Percentiles rank a stretch among this genome's conserved stretches.
phyloP scores from a whole-genome alignment of 495 filamentous ascomycete genomes.

The Neurospora hispaniola region DNA sequence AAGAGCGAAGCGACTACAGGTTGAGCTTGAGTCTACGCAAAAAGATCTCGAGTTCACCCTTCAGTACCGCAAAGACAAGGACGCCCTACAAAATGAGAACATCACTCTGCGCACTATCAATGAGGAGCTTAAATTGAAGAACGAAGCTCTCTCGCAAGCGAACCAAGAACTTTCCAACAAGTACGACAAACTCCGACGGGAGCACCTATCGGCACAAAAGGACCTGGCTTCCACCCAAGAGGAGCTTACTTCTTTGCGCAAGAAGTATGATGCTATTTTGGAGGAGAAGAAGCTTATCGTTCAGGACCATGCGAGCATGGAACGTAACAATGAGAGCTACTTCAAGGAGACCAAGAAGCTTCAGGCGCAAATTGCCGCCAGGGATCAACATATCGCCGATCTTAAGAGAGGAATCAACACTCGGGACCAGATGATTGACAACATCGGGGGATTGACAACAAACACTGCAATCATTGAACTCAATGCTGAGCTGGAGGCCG shows the following conservation, averaged over 20 bases:
- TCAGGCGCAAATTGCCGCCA: conserved; percentile 28
- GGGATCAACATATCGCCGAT: conserved; percentile 26
- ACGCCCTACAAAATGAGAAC: conserved; percentile 25
- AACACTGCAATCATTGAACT: conserved; percentile 22
- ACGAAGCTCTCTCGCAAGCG: conserved; percentile 13
- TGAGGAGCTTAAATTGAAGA: conserved; percentile 20
- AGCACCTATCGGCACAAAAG: conserved; percentile 23
- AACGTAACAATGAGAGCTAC: conserved; percentile 35
- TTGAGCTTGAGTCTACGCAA: conserved; percentile 28
- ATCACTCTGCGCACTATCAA: conserved; percentile 23
- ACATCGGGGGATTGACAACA: conserved; percentile 21
- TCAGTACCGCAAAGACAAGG: conserved; percentile 23
- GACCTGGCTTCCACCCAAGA: conserved; percentile 24
- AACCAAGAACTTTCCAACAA: conserved; percentile 20
- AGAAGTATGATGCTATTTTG: conserved; percentile 18
- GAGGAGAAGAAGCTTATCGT: conserved; percentile 29
- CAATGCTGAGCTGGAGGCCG: conserved; percentile 26
- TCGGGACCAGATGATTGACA: conserved; percentile 24
- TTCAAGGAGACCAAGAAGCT: conserved; percentile 37
- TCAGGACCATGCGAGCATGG: conserved; percentile 33
- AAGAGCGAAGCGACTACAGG: conserved; percentile 33
- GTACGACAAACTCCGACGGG: conserved; percentile 28
- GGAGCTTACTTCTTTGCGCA: conserved; percentile 25
- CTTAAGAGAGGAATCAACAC: conserved; percentile 24
- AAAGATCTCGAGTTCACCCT: conserved; percentile 24